Evolutionary conservation across 371 early-diverging fungal species (phyloP), one percentile per base, ranked within the genome.

Genomic region (Mucor indicus): DNA sequence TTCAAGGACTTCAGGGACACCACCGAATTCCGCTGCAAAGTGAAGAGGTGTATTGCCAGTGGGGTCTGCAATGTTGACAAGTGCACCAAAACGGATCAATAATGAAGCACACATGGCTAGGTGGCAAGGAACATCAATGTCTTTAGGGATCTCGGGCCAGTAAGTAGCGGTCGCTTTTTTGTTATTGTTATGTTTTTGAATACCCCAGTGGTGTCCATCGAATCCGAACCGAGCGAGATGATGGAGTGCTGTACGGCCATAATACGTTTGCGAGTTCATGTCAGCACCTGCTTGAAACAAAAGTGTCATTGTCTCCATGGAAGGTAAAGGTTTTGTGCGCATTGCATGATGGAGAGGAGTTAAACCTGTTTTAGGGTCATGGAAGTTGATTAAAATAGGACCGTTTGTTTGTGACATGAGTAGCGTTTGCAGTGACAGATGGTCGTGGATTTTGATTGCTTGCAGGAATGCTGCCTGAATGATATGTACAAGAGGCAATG

Each of bases 31-130:
- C 4, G 78, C 79, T 16, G 86, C 86, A 55, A 83, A 82, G 55
- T 86, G 86, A n/a, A 85, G 41, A 17, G 86, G 83, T 8, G 82
- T 81, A 40, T 83, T 83, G 1, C 84, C 84, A 30, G 76, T 78
- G 7, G 77, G 72, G 45, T 86, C 86, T 0, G 72, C 72, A 55
- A 79, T 72, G 38, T 85, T 75, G 17, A 83, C 77, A 5, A 76
- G 49, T 0, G 83, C 77, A n/a, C 82, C 84, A 17, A 82, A 55
- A 0, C 75, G 73, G 25, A 85, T 62, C 15, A 84, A 49, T 22
- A 79, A 40, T 8, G 75, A 75, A 23, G 76, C 77, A 48, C 79
- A 77, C 17, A 57, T 60, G 13, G 74, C 79, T 32, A 76, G 44
- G 55, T 77, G 75, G 19, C 68, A 50, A n/a, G 69, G 60, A 0